Conservation (phyloP, 2,329 filamentous ascomycete genomes). For the Ophioceras dolichostomum region DNA sequence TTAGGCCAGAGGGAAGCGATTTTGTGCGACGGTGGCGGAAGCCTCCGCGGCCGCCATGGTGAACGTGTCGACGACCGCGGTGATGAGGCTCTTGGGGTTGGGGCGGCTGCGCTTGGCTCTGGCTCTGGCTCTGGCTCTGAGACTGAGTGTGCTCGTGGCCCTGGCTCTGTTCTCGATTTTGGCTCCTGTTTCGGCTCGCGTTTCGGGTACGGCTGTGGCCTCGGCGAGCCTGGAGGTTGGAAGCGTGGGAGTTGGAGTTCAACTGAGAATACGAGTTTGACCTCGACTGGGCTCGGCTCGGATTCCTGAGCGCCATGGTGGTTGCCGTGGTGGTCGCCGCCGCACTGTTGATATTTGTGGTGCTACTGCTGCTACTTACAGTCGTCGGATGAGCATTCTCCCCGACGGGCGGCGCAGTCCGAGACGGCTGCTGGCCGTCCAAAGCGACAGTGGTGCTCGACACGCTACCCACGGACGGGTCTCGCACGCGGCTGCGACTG, state of each 20-base stretch:
- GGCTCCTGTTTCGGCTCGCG: too few relatives aligned
- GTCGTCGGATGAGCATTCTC: neutral
- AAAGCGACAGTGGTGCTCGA: neutral
- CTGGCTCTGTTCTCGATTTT: too few relatives aligned
- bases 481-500: constrained; percentile 19
- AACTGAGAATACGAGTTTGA: neutral
- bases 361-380: neutral
- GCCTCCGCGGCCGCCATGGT: constrained; percentile 3
- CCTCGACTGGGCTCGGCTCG: too few relatives aligned
- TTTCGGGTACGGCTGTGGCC: too few relatives aligned
- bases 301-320: too few relatives aligned
- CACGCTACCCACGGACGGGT: constrained; percentile 1
- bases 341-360: neutral
- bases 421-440: neutral
- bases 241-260: neutral
- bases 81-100: too few relatives aligned
- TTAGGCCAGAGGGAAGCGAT: constrained; percentile 73
- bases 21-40: constrained; percentile 61
- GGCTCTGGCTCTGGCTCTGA: neutral
- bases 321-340: neutral
- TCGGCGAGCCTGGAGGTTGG: too few relatives aligned
- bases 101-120: neutral
- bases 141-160: neutral
- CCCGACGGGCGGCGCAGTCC: neutral
- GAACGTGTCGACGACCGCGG: too few relatives aligned